These are phyloP conservation scores for Cordyceps fumosorosea DNA, from an alignment of 2,329 filamentous ascomycete genomes.

Conservation along the genomic window DNA sequence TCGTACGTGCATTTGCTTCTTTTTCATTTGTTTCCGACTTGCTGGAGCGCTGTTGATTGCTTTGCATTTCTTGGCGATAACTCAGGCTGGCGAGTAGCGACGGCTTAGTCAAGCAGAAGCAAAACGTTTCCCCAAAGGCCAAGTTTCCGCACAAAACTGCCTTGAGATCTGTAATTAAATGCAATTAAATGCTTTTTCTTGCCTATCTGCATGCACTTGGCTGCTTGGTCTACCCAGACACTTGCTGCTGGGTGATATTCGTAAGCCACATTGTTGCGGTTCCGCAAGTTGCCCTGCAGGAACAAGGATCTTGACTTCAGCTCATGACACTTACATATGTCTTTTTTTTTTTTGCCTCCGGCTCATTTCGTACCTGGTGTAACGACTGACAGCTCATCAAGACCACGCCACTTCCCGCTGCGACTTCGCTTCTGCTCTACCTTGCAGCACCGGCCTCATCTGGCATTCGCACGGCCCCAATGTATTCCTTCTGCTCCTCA, in stretches of 20 bases:
- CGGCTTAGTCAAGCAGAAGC: not conserved
- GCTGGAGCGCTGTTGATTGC: not conserved
- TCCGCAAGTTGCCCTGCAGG: no score
- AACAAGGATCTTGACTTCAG: slow-evolving; percentile 3
- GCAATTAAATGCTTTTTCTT: no score
- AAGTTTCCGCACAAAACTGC: not conserved
- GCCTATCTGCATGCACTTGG: no score
- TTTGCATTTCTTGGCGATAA: not conserved
- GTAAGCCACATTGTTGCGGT: not conserved
- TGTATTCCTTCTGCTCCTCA: not conserved
- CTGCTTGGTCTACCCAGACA: no score
- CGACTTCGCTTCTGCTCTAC: no score
- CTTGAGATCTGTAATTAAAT: no score
- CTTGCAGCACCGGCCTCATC: not conserved
- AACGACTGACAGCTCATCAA: not conserved
- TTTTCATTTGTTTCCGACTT: not conserved
- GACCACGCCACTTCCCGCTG: not conserved
- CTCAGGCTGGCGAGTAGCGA: not conserved
- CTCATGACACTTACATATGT: not conserved
- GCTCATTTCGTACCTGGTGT: not conserved
- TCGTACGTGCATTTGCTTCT: not conserved
- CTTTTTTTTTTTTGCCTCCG: not conserved
- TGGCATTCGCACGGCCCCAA: not conserved
- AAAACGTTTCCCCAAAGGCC: not conserved
- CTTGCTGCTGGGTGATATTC: no score